Evolutionary conservation across 1,139 yeast species (phyloP).

Genomic region (Suhomyces terraborum): DNA sequence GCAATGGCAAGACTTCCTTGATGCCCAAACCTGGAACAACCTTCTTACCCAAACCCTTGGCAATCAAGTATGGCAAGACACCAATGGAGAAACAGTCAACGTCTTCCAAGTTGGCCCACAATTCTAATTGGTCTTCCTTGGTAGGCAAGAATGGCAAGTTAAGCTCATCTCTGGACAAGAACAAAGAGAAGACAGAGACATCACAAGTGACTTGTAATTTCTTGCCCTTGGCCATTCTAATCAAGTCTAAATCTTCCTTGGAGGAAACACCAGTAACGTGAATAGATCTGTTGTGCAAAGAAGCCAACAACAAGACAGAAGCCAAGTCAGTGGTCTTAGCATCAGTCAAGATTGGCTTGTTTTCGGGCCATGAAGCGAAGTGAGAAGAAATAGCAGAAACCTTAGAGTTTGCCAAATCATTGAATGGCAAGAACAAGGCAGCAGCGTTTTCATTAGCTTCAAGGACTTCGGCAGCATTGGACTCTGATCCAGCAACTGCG

Average conservation of each 20-base stretch:
- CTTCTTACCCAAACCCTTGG: slow-evolving; percentile 61
- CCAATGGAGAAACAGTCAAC: slow-evolving; percentile 92
- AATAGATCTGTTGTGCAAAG: slow-evolving; percentile 80
- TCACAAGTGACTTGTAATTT: slow-evolving; percentile 86
- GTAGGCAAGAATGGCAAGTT: slow-evolving; percentile 76
- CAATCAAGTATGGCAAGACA: slow-evolving; percentile 70
- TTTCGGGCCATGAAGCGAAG: slow-evolving; percentile 79
- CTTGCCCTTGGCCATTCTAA: slow-evolving; percentile 83
- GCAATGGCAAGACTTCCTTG: slow-evolving; percentile 77
- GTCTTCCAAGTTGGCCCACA: slow-evolving; percentile 73
- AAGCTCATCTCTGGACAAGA: slow-evolving; percentile 70
- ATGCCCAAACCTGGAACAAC: slow-evolving; percentile 75
- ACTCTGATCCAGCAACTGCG: slow-evolving; percentile 78
- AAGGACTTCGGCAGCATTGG: slow-evolving; percentile 63
- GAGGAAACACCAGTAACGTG: slow-evolving; percentile 87
- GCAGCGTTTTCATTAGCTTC: slow-evolving; percentile 71
- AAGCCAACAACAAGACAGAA: slow-evolving; percentile 83
- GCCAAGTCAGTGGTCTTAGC: slow-evolving; percentile 93
- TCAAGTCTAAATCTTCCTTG: slow-evolving; percentile 79
- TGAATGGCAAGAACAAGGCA: slow-evolving; percentile 79
- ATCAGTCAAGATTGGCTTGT: slow-evolving; percentile 87
- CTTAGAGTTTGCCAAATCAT: slow-evolving; percentile 66
- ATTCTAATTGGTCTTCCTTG: slow-evolving; percentile 72
- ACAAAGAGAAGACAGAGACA: slow-evolving; percentile 78
- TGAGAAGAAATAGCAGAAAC: slow-evolving; percentile 79